Base-by-base conservation (phyloP, 768 basidiomycete species). In the Hirschioporus abietinus region DNA sequence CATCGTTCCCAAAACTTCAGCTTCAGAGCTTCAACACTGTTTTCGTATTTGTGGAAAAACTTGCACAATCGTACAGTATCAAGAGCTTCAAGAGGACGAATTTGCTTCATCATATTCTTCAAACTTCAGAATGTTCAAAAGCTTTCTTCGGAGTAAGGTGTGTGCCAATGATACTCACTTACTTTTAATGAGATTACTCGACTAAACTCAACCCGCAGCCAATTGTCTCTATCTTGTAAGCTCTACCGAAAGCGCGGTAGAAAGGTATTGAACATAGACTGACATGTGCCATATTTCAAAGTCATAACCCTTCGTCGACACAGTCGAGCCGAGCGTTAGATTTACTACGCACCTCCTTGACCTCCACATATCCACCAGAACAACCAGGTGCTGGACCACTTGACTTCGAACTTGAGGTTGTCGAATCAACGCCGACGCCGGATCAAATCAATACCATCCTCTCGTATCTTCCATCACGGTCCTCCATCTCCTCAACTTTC, bases 361-460 rank as follows among this genome's bases (percentile, higher is more conserved):
- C 88, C 0, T 75, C 74, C 0, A 84, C 90, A 0, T 93, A 89
- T 72, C 91, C 91, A 10, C 80, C 85, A 0, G 76, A 74, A 7
- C 82, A 79, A 20, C 70, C 80, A 0, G 71, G 76, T 4, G 79
- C 80, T 0, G 74, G 79, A 2, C 88, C 91, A 0, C 83, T 93
- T 18, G 76, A 83, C 15, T 93, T 90, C 78, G 82, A 89, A 66
- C 84, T 93, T 23, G 87, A 91, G 65, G 86, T 93, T 26, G 78
- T 93, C 59, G 89, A 91, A 72, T 80, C 82, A 7, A 76, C 81
- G 6, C 79, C 83, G 0, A 92, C 84, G 0, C 64, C 84, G 0
- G 89, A 92, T 74, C 91, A 93, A 71, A 74, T 93, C 42, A 78
- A 76, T 34, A 88, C 85, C 17, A 92, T 93, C 58, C 71, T 90